Base-by-base conservation (phyloP, 2,329 filamentous ascomycete species). In the Xylariaceae sp. region DNA sequence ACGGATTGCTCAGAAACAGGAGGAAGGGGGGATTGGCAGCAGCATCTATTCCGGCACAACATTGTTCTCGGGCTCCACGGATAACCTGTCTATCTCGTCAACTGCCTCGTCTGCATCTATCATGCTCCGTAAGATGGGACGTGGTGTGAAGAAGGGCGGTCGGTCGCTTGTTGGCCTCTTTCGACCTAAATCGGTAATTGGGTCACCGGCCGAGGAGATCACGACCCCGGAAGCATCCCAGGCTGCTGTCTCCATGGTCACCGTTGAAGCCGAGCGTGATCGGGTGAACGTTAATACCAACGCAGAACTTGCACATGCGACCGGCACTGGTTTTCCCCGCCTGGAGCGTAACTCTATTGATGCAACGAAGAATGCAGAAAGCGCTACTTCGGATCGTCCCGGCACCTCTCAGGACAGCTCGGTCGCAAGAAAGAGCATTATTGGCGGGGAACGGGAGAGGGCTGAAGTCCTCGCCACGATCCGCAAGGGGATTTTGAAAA, bases 111-210 rank as follows among this genome's bases (percentile, higher is more conserved):
- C 87, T 14, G 87, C 87, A 23, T 94, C 88, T 19, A 81, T 94
- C 53, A 94, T 94, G 87, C 85, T 98, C 50, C 81, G 92, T 37
- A 98, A 98, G 69, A 98, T 98, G 92, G 92, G 92, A 40, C 88
- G 88, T 50, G 89, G 90, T n/a, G 85, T 97, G 80, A 97, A 95
- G 74, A 94, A 92, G 65, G 83, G 88, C 36, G 85, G 84, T 13
- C 78, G 89, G 33, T 96, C 89, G 16, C 77, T 98, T 38, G 94
- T 94, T 51, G 92, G 92, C 17, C 72, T 98, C 6, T 98, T 98
- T 69, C 76, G 92, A 47, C 90, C 92, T 0, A 98, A 97, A 63
- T 97, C 90, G 1, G 73, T 94, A 12, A 76, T 90, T 53, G 89
- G 88, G 21, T 79, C 83, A 14, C 78, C 86, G 13, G 73, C 80